phyloP scores from a whole-genome alignment of 768 basidiomycete genomes.

The Glaciozyma antarctica region DNA sequence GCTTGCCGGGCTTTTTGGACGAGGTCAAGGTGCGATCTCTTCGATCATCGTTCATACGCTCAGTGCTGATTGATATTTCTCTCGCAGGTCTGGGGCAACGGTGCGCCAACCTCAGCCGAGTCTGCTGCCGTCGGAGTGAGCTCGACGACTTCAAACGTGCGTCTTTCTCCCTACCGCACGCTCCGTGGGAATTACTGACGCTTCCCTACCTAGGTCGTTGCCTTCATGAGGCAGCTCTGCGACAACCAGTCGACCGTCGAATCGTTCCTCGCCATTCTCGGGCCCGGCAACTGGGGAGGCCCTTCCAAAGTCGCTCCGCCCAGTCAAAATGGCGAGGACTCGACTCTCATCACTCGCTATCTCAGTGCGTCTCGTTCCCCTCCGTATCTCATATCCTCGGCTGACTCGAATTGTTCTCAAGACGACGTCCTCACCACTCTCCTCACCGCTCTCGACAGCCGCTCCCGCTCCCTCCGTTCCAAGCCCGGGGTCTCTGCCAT shows the following conservation, averaged over 20 bases:
- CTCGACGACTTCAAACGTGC: slow-evolving; percentile 22
- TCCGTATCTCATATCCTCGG: neutral
- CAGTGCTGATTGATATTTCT: neutral
- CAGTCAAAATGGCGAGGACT: slow-evolving; percentile 5
- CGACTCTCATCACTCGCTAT: slow-evolving; percentile 24
- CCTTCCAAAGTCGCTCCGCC: slow-evolving; percentile 3
- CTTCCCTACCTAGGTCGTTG: slow-evolving; percentile 23
- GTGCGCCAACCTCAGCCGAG: slow-evolving; percentile 17
- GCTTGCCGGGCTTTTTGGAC: slow-evolving; percentile 33
- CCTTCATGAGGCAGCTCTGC: slow-evolving; percentile 33
- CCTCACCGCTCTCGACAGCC: slow-evolving; percentile 24
- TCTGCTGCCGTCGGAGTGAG: slow-evolving; percentile 14
- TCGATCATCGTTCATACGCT: neutral
- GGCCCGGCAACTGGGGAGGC: slow-evolving; percentile 35
- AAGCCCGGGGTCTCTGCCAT: slow-evolving; percentile 24
- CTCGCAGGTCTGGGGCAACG: slow-evolving; percentile 20
- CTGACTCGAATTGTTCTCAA: slow-evolving; percentile 7
- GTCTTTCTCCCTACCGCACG: neutral
- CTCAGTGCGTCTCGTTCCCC: slow-evolving; percentile 19
- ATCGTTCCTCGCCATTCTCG: slow-evolving; percentile 30
- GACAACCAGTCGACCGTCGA: slow-evolving; percentile 31
- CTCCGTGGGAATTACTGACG: neutral
- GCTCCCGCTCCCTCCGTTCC: slow-evolving; percentile 16
- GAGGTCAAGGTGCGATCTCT: slow-evolving; percentile 27
- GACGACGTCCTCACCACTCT: slow-evolving; percentile 31